Evolutionary conservation across 139 green algal species (phyloP).

Genomic region (Zygnema circumcarinatum): DNA sequence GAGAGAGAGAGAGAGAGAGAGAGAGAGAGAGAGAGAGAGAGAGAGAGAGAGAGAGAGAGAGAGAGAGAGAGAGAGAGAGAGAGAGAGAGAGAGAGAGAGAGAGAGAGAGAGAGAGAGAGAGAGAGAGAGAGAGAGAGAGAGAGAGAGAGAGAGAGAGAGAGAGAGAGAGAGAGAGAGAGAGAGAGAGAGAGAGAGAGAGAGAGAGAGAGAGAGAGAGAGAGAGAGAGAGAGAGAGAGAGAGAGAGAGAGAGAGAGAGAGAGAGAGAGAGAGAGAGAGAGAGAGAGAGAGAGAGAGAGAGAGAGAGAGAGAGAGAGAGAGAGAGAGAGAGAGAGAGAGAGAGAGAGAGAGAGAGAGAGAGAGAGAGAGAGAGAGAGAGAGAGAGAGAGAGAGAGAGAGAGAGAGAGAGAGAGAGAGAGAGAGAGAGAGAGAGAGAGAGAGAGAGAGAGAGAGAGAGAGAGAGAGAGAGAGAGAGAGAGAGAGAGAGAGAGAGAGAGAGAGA

Average conservation of each 20-base stretch:
- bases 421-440: background rate
- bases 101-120: background rate
- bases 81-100: constrained; percentile 1
- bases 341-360: background rate
- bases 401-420: background rate
- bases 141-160: background rate
- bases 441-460: constrained; percentile 7
- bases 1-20: background rate
- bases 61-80: background rate
- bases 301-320: background rate
- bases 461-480: background rate
- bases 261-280: background rate
- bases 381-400: background rate
- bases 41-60: background rate
- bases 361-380: background rate
- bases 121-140: background rate
- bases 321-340: background rate
- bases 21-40: background rate
- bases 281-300: constrained; percentile 4
- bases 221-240: background rate
- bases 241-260: background rate
- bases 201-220: constrained; percentile 2
- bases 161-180: constrained; percentile 15
- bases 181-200: constrained; percentile 16
- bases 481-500: background rate